Percentiles rank a stretch among this genome's conserved stretches.
phyloP scores from a whole-genome alignment of 23 red algal species.

The Gracilariopsis chorda region DNA sequence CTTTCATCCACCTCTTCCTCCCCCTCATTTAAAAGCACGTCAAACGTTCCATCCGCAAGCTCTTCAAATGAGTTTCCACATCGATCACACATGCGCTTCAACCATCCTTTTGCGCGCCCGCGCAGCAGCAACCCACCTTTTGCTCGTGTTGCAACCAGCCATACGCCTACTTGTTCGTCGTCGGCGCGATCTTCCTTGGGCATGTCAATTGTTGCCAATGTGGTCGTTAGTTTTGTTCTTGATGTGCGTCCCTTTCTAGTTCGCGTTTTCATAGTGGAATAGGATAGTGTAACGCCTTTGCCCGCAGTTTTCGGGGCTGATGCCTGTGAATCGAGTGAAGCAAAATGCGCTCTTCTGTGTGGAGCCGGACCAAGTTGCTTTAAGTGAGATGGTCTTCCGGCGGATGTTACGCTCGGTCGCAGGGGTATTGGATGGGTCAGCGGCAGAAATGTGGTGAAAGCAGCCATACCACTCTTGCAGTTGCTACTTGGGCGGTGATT shows the following conservation, averaged over 20 bases:
- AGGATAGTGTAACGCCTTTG: not conserved
- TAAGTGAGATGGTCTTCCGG: not conserved
- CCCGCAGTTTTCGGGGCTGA: not conserved
- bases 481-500: no score
- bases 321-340: not conserved
- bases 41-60: not conserved
- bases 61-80: not conserved
- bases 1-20: not conserved
- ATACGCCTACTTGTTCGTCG: not conserved
- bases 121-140: slow-evolving; percentile 1
- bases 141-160: slow-evolving; percentile 3
- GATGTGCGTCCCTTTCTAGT: slow-evolving; percentile 5
- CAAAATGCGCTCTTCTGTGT: not conserved
- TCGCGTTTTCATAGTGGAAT: not conserved
- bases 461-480: no score
- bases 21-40: not conserved
- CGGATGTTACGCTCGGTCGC: not conserved
- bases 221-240: not conserved
- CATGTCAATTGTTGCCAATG: not conserved
- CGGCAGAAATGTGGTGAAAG: not conserved
- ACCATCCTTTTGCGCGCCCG: not conserved
- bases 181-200: not conserved
- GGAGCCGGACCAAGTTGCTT: not conserved
- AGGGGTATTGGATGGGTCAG: not conserved
- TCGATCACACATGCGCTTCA: slow-evolving; percentile 2